phyloP scores from a whole-genome alignment of 495 filamentous ascomycete genomes.

The Tetracladium setigerum region DNA sequence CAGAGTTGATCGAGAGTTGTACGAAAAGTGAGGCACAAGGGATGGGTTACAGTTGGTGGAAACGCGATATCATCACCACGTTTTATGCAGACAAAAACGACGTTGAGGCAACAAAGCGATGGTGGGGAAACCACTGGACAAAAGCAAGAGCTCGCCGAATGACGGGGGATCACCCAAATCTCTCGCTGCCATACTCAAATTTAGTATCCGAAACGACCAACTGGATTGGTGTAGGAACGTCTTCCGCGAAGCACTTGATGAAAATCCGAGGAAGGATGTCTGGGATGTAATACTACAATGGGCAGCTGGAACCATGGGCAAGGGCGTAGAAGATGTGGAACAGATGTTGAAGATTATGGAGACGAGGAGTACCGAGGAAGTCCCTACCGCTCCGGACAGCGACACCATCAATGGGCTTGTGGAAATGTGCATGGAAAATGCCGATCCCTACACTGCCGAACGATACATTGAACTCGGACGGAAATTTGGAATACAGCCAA shows the following conservation, averaged over 20 bases:
- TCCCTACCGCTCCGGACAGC: conserved; percentile 47
- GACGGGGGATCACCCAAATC: conserved; percentile 26
- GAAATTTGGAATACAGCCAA: conserved; percentile 53
- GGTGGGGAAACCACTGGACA: conserved; percentile 50
- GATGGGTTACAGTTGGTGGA: conserved; percentile 23
- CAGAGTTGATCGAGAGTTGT: conserved; percentile 39
- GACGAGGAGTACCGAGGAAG: conserved; percentile 33
- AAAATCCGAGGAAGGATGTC: conserved; percentile 36
- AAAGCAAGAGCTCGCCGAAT: neutral
- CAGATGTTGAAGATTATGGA: conserved; percentile 58
- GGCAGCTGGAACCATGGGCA: conserved; percentile 60
- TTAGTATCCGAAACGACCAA: conserved; percentile 51
- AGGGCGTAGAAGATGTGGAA: conserved; percentile 60
- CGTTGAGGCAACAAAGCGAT: conserved; percentile 46
- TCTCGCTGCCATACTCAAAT: conserved; percentile 41
- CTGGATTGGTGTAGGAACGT: conserved; percentile 55
- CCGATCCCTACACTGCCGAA: conserved; percentile 64
- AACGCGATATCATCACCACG: conserved; percentile 42
- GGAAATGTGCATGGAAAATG: conserved; percentile 58
- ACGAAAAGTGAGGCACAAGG: conserved; percentile 25
- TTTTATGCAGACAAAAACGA: conserved; percentile 45
- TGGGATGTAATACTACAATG: conserved; percentile 71
- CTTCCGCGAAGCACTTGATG: conserved; percentile 48
- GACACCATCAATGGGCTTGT: conserved; percentile 68
- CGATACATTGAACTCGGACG: conserved; percentile 58